A percentile compares a stretch with the other conserved stretches of the same genome.
phyloP scores from a whole-genome alignment of 2,329 filamentous ascomycete species.

The Ascocoryne sarcoides region DNA sequence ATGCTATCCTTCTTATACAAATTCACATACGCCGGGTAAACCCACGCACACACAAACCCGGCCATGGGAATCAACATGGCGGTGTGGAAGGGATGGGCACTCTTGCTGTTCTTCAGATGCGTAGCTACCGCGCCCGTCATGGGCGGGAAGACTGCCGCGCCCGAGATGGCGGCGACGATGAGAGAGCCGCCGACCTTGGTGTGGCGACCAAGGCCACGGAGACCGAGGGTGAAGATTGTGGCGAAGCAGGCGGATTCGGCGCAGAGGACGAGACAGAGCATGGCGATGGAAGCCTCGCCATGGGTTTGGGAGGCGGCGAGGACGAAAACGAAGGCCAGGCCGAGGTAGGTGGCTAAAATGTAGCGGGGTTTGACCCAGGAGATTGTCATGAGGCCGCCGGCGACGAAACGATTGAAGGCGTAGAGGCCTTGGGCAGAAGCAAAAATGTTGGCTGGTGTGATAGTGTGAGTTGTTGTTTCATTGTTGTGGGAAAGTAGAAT shows the following conservation, averaged over 20 bases:
- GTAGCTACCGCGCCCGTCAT: constrained; percentile 50
- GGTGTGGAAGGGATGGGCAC: constrained; percentile 9
- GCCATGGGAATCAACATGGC: constrained; percentile 2
- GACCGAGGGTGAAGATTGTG: constrained; percentile 70
- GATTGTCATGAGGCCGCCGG: constrained; percentile 58
- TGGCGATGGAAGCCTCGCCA: constrained; percentile 41
- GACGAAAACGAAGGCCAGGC: constrained; percentile 53
- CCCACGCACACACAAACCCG: neutral
- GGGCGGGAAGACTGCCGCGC: constrained; percentile 67
- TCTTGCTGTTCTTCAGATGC: constrained; percentile 23
- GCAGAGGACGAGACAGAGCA: constrained; percentile 64
- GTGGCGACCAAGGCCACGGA: constrained; percentile 68
- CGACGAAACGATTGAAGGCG: constrained; percentile 62
- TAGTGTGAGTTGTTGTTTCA: constrained; percentile 34
- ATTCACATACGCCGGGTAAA: constrained; percentile 1
- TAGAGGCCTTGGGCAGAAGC: constrained; percentile 64
- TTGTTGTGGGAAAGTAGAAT: neutral
- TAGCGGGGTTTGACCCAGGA: constrained; percentile 47
- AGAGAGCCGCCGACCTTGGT: constrained; percentile 68
- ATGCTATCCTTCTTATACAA: neutral
- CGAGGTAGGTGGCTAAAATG: constrained; percentile 60
- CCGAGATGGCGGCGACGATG: constrained; percentile 61
- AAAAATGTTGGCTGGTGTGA: constrained; percentile 43
- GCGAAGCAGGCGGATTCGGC: constrained; percentile 77
- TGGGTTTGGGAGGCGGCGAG: constrained; percentile 31